Percentiles rank a stretch among this genome's conserved stretches.
Conservation (phyloP, 352 stramenopile genomes). For the Hyaloperonospora arabidopsidis region DNA sequence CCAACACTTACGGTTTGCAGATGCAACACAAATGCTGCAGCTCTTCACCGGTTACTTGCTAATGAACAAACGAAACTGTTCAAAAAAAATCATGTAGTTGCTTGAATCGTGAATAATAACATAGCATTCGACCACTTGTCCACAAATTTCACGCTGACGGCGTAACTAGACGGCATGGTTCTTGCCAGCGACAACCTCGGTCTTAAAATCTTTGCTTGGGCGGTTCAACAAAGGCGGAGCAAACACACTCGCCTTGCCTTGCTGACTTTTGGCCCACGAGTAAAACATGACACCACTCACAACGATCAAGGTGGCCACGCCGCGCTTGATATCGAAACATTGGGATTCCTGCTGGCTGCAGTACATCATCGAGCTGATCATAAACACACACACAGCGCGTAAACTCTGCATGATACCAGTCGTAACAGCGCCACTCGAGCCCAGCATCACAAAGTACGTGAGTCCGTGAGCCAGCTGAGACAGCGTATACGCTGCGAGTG, state of each 20-base stretch:
- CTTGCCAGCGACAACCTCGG: no score
- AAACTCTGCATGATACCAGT: slow-evolving; percentile 86
- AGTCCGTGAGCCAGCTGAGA: slow-evolving; percentile 76
- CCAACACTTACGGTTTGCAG: no score
- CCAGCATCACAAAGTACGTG: slow-evolving; percentile 82
- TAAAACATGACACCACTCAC: slow-evolving; percentile 80
- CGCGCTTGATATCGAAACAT: slow-evolving; percentile 79
- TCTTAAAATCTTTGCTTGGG: no score
- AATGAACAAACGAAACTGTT: no score
- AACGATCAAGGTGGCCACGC: slow-evolving; percentile 73
- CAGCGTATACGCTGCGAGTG: slow-evolving; percentile 62
- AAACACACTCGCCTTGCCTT: slow-evolving; percentile 26
- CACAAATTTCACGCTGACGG: no score
- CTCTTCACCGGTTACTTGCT: no score
- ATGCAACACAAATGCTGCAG: no score
- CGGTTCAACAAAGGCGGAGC: not conserved
- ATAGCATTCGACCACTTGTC: no score
- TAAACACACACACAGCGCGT: slow-evolving; percentile 78
- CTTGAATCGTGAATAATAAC: no score
- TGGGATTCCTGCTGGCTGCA: slow-evolving; percentile 81
- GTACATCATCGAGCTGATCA: slow-evolving; percentile 76
- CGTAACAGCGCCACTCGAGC: slow-evolving; percentile 71
- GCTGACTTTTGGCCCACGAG: slow-evolving; percentile 75
- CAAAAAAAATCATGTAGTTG: no score
- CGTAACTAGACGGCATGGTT: no score